phyloP scores from a whole-genome alignment of 257 asterid species.

The Ophiorrhiza pumila region DNA sequence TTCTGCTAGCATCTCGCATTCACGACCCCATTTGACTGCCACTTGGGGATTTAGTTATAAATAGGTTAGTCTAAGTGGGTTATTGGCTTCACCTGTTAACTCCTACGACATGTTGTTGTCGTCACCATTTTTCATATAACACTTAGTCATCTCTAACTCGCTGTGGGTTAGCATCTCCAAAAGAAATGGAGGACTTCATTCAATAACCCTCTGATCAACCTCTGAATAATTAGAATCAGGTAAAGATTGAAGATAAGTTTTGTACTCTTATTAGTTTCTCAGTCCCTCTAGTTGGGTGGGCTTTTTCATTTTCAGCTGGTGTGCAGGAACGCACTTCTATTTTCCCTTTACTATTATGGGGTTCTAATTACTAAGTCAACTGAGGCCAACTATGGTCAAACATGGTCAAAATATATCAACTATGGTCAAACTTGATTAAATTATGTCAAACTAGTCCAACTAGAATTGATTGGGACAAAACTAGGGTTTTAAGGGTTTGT shows the following conservation, averaged over 20 bases:
- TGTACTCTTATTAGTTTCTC: not conserved
- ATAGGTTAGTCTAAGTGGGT: conserved; percentile 17
- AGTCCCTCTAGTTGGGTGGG: not conserved
- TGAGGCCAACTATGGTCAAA: too few species aligned
- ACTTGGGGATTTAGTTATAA: conserved; percentile 17
- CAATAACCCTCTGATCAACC: conserved; percentile 11
- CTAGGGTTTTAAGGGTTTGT: too few species aligned
- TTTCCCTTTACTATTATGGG: too few species aligned
- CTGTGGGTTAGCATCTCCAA: conserved; percentile 9
- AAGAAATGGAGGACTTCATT: conserved; percentile 8
- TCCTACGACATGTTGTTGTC: conserved; percentile 6
- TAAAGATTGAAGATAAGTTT: conserved; percentile 5
- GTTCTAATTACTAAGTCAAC: too few species aligned
- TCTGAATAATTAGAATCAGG: conserved; percentile 17
- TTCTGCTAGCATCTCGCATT: not conserved
- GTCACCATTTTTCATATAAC: conserved; percentile 13
- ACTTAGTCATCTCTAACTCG: conserved; percentile 12
- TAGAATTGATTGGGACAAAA: too few species aligned
- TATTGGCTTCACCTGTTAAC: conserved; percentile 7
- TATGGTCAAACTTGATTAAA: too few species aligned
- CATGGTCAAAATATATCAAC: too few species aligned
- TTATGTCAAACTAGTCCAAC: too few species aligned
- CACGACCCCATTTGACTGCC: conserved; percentile 7
- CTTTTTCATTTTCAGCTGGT: too few species aligned
- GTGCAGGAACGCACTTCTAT: too few species aligned